Evolutionary conservation across 257 asterid genomes (phyloP).

Genomic region (Przewalskia tangutica): DNA sequence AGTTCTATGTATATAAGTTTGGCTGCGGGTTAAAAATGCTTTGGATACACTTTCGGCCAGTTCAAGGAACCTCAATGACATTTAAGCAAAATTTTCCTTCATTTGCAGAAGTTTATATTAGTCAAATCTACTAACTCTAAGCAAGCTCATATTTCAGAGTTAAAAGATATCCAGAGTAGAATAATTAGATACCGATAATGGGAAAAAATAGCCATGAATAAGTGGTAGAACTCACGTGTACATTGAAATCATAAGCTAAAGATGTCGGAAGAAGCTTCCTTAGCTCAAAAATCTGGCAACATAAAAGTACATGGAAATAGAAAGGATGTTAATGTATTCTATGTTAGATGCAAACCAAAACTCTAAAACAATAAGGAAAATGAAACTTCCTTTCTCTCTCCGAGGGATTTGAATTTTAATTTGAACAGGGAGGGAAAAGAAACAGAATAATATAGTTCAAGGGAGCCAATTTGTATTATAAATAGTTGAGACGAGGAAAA

Average conservation of each 20-base stretch:
- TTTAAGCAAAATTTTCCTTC: background rate
- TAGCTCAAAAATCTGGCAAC: constrained; percentile 72
- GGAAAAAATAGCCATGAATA: background rate
- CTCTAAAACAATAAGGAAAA: background rate
- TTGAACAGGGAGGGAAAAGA: background rate
- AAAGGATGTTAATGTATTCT: background rate
- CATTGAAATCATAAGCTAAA: constrained; percentile 71
- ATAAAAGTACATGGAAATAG: background rate
- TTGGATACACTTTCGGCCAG: background rate
- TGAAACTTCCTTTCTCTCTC: background rate
- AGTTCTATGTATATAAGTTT: background rate
- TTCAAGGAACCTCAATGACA: background rate
- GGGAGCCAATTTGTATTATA: background rate
- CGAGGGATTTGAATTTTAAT: background rate
- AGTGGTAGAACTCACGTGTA: constrained; percentile 52
- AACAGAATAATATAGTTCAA: background rate
- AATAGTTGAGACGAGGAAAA: background rate
- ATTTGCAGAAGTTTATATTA: background rate
- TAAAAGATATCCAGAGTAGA: background rate
- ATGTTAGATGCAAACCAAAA: background rate
- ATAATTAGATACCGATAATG: background rate
- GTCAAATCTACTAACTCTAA: background rate
- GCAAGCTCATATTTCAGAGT: background rate
- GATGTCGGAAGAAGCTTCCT: constrained; percentile 88
- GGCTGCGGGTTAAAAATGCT: background rate